Evolutionary conservation across 1,284 basidiomycete species (phyloP).

Genomic region (Ceratobasidium sp.): DNA sequence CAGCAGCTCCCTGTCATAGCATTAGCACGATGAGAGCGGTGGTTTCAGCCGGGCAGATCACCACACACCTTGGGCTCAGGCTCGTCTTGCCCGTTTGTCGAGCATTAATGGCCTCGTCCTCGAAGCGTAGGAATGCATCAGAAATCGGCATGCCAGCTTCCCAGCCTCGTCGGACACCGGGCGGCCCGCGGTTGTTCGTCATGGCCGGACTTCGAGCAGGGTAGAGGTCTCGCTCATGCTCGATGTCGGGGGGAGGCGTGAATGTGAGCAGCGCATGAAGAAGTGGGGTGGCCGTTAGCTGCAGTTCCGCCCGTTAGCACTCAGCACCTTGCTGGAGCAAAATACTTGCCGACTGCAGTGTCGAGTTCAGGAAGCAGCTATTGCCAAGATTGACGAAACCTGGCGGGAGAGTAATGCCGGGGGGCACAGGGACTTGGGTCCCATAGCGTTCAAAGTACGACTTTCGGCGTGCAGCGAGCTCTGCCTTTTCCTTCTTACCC

Average conservation of each 20-base stretch:
- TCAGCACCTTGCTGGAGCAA: too few species aligned
- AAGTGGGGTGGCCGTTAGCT: conserved; percentile 51
- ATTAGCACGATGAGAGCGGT: neutral
- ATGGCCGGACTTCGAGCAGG: conserved; percentile 51
- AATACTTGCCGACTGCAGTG: conserved; percentile 51
- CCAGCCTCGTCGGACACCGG: conserved; percentile 43
- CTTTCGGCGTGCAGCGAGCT: conserved; percentile 37
- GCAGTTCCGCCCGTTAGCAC: neutral
- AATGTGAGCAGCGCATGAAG: conserved; percentile 51
- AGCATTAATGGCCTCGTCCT: conserved; percentile 47
- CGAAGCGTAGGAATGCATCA: conserved; percentile 48
- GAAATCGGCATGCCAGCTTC: conserved; percentile 47
- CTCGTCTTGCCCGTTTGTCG: conserved; percentile 48
- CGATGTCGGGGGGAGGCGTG: conserved; percentile 43
- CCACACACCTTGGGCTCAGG: conserved; percentile 51
- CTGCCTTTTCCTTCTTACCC: conserved; percentile 41
- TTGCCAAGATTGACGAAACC: conserved; percentile 53
- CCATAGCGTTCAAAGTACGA: conserved; percentile 31
- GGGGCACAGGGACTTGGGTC: neutral
- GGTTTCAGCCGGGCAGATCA: neutral
- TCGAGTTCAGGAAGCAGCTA: conserved; percentile 55
- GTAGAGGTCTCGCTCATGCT: conserved; percentile 49
- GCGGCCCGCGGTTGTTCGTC: conserved; percentile 49
- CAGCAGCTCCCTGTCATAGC: conserved; percentile 64
- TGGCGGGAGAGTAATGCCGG: conserved; percentile 46